phyloP scores from a whole-genome alignment of 2,329 filamentous ascomycete species.

The Cladosporium austrohemisphaericum region DNA sequence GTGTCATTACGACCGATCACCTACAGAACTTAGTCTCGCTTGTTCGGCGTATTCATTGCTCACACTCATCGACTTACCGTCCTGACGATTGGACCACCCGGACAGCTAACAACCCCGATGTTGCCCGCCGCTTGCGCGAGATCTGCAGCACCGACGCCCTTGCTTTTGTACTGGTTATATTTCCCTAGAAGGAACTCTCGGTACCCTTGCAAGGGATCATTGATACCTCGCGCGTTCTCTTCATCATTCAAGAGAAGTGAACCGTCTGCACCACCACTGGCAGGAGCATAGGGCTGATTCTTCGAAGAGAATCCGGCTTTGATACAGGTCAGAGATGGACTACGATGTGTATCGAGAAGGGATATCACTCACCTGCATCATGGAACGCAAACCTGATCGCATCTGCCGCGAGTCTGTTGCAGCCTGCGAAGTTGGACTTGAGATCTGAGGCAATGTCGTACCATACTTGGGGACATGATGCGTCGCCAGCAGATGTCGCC shows the following conservation, averaged over 20 bases:
- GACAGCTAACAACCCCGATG: slow-evolving; percentile 38
- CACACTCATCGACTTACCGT: slow-evolving; percentile 6
- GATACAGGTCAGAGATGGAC: neutral
- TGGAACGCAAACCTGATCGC: slow-evolving; percentile 35
- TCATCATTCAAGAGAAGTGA: slow-evolving; percentile 39
- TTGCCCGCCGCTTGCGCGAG: slow-evolving; percentile 49
- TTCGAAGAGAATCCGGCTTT: slow-evolving; percentile 19
- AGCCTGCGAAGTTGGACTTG: slow-evolving; percentile 14
- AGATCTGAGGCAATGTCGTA: slow-evolving; percentile 15
- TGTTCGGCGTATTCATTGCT: neutral
- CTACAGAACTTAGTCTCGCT: slow-evolving; percentile 17
- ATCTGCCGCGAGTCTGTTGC: slow-evolving; percentile 13
- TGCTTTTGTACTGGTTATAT: slow-evolving; percentile 30
- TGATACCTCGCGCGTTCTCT: slow-evolving; percentile 35
- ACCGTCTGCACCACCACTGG: slow-evolving; percentile 38
- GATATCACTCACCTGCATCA: slow-evolving; percentile 19
- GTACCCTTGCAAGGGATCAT: slow-evolving; percentile 47
- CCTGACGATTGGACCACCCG: slow-evolving; percentile 19
- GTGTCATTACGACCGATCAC: slow-evolving; percentile 50
- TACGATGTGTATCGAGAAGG: neutral
- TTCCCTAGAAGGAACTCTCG: slow-evolving; percentile 38
- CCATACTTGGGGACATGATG: slow-evolving; percentile 19
- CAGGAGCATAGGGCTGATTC: slow-evolving; percentile 23
- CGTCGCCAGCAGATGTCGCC: neutral
- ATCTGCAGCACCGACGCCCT: slow-evolving; percentile 48